Evolutionary conservation across 805 yeast genomes (phyloP), one percentile per base, ranked within the genome.

Genomic region (Metschnikowia cubensis): DNA sequence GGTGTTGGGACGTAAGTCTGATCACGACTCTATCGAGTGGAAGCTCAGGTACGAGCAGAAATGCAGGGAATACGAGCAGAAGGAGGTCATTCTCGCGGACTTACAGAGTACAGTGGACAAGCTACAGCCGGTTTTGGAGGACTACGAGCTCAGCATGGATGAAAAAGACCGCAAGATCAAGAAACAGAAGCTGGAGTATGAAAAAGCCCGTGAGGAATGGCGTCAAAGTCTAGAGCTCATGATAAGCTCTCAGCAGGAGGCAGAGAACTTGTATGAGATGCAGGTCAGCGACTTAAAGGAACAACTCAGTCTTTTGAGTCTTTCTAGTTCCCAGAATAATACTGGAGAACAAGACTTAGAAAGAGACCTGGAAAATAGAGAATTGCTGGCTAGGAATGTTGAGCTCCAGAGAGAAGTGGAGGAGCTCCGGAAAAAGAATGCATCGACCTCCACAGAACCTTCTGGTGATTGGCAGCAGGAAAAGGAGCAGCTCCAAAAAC

Each of bases 131-230:
- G 54, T 74, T 4, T 51, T 80, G 37, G 75, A 71, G 40, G 76
- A 74, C n/a, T 72, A 77, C 47, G 80, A 80, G 49, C 58, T 55
- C 18, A 75, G 74, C 52, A 50, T 78, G 44, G 58, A 61, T 1
- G 69, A 71, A 36, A 74, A 70, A 47, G 87, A 84, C 40, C 66
- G 66, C 20, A 75, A 74, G 53, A 61, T 81, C 47, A 57, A 60
- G n/a, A 74, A 71, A 47, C 81, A 75, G 50, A 78, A 76, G 58
- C 59, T 58, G 17, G 76, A 70, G 25, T 75, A 77, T 40, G 85
- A 81, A 45, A 58, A 63, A 14, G 85, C 84, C 41, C 69, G 85
- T 29, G 77, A 75, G 42, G 87, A 84, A 59, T 70, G 85, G 67
- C 63, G 84, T 42, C 80, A 77, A 45, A 82, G 80, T 15, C 73